Base-by-base conservation (phyloP, 163 green algal genomes). In the Scenedesmus sp. region DNA sequence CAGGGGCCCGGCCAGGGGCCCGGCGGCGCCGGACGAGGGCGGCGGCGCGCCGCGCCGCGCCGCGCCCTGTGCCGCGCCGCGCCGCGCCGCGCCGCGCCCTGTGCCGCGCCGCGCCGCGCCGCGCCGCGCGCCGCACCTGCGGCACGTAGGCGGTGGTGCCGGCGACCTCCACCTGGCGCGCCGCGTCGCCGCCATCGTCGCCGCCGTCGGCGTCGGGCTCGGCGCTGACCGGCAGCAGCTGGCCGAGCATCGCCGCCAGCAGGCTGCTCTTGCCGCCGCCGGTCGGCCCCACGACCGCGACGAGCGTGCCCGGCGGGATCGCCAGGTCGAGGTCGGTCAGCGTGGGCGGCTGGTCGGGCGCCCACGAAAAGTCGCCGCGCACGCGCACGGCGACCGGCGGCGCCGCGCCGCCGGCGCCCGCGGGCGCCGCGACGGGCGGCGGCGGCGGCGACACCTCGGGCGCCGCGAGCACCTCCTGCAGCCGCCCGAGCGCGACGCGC, bases 191-290 rank as follows among this genome's bases (percentile, higher is more conserved):
- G 56, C 56, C 29, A 70, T 15, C 29, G 66, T 44, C 29, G 77
- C 83, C 1, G 81, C 72, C 45, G 89, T 85, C 62, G 85, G 34
- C 28, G 24, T 11, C 48, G 20, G 42, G 24, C 42, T 56, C 18
- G 33, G 26, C 39, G 50, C 65, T 67, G 29, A 83, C 71, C 63
- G 79, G 63, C 47, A 90, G 73, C 81, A 90, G 90, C 15, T 88
- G 78, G 1, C 87, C 83, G 26, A 95, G 66, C 22, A 92, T 84
- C 1, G 83, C 80, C 7, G 54, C 62, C 33, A 91, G 60, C 57
- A 94, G 78, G 33, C 85, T 86, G 18, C 85, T 89, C 67, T 94
- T 93, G 33, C 89, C 90, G 33, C 69, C 80, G 42, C 86, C 88
- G 67, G 84, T 79, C 29, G 60, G 33, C 5, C 89, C 88, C 2